Conservation (phyloP, 495 filamentous ascomycete species). For the Achaetomiella virescens region DNA sequence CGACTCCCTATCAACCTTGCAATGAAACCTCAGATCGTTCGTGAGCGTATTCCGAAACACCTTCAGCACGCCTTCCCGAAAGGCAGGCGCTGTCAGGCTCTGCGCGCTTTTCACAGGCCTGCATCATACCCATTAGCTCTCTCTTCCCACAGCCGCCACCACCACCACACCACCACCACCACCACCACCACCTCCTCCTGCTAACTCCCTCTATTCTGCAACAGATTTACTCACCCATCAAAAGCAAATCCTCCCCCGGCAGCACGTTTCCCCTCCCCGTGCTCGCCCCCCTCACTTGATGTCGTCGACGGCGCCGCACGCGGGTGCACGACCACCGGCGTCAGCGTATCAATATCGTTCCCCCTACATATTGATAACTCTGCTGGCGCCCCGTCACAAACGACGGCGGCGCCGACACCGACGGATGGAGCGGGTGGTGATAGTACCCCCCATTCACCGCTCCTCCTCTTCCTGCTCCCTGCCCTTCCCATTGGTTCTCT, state of each 20-base stretch:
- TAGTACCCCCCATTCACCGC: too few relatives aligned
- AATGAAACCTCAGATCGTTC: slow-evolving; percentile 29
- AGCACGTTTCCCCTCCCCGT: slow-evolving; percentile 31
- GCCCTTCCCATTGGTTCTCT: slow-evolving; percentile 14
- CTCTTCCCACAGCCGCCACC: not conserved
- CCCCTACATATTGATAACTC: not conserved
- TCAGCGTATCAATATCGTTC: slow-evolving; percentile 22
- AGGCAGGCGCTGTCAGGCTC: slow-evolving; percentile 21
- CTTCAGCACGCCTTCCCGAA: slow-evolving; percentile 26
- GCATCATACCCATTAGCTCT: not conserved
- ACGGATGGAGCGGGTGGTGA: not conserved
- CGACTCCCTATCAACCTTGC: slow-evolving; percentile 25
- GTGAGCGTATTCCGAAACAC: slow-evolving; percentile 29
- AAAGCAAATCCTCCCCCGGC: slow-evolving; percentile 31
- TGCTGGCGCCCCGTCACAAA: not conserved
- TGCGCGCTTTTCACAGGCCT: slow-evolving; percentile 26
- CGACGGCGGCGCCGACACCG: slow-evolving; percentile 2
- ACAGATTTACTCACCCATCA: slow-evolving; percentile 22
- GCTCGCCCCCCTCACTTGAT: slow-evolving; percentile 21
- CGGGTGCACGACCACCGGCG: slow-evolving; percentile 25
- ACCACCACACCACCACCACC: not conserved
- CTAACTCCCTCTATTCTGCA: not conserved
- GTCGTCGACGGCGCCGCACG: slow-evolving; percentile 10
- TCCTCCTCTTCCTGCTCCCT: not conserved
- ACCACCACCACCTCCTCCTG: not conserved